Evolutionary conservation across 345 rosid species (phyloP).

Genomic region (Salix brachista): DNA sequence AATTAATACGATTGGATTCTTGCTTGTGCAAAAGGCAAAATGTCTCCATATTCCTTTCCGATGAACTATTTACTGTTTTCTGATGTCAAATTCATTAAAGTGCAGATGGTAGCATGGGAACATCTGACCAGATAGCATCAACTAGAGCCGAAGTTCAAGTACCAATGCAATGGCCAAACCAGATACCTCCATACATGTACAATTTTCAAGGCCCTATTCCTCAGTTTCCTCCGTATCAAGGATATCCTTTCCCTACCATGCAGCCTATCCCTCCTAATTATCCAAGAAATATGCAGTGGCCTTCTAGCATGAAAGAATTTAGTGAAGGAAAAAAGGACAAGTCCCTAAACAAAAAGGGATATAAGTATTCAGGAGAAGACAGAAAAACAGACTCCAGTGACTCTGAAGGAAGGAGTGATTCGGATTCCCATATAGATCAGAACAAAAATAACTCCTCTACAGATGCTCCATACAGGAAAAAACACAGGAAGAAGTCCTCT

Average conservation of each 20-base stretch:
- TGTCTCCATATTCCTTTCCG: background rate
- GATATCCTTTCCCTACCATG: conserved; percentile 65
- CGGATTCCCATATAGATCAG: conserved; percentile 38
- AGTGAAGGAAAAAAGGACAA: conserved; percentile 34
- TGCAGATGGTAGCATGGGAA: conserved; percentile 47
- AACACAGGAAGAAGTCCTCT: conserved; percentile 54
- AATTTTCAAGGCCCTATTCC: conserved; percentile 41
- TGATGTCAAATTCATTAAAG: conserved; percentile 9
- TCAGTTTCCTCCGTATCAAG: conserved; percentile 59
- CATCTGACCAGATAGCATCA: conserved; percentile 30
- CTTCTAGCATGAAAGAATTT: conserved; percentile 22
- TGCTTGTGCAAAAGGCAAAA: background rate
- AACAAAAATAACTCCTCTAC: conserved; percentile 43
- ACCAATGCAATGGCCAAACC: conserved; percentile 68
- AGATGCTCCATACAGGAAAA: conserved; percentile 35
- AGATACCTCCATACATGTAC: conserved; percentile 61
- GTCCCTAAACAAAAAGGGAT: conserved; percentile 35
- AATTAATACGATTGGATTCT: background rate
- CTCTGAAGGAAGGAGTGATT: conserved; percentile 49
- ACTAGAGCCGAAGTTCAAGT: conserved; percentile 39
- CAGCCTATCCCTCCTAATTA: conserved; percentile 44
- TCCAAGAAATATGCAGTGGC: conserved; percentile 50
- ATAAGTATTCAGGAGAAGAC: conserved; percentile 44
- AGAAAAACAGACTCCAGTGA: conserved; percentile 43
- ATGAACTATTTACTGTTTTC: background rate